Base-by-base conservation (phyloP, 768 basidiomycete species). In the Phanerochaete sordida region DNA sequence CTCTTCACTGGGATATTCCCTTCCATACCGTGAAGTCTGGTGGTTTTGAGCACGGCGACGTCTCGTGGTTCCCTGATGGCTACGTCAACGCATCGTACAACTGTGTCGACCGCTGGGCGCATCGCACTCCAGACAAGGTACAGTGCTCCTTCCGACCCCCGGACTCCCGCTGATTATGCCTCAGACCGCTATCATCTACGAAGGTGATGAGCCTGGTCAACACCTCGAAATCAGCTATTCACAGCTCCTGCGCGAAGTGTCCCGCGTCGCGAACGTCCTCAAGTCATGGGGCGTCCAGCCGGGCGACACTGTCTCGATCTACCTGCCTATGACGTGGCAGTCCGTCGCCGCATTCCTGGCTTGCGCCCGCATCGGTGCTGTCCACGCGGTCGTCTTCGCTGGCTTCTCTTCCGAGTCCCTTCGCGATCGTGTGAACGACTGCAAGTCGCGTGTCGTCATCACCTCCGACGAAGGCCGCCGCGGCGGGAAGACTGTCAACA, bases 341-440 rank as follows among this genome's bases (percentile, higher is more conserved):
- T 87, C 96, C 19, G 92, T 90, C 51, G 95, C 92, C 47, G 92
- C 96, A 43, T 94, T 98, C 86, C 88, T 98, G 58, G 96, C 96
- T 6, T 98, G 95, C 72, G 95, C 96, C 3, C 89, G 96, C 64
- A 91, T 98, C 65, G 96, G 96, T 24, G 96, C 96, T 23, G 79
- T 98, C 48, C 96, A 98, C 76, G 95, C 93, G 8, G 96, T 97
- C 68, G 88, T 98, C 58, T 98, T 98, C 63, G 96, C 96, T 50
- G 96, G 96, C 8, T 98, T 98, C 79, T 92, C 89, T 9, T 85
- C 95, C 8, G 96, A 98, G 75, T 88, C 90, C 2, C 86, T 98
- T 47, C 85, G 96, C 33, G 96, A 98, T 74, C 87, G 96, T 55
- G 82, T 94, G 19, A 82, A 86, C 45, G 96, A 98, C 72, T 96